Evolutionary conservation across 305 asterid genomes (phyloP), one percentile per base, ranked within the genome.

Genomic region (Solanum aculeatissimum): DNA sequence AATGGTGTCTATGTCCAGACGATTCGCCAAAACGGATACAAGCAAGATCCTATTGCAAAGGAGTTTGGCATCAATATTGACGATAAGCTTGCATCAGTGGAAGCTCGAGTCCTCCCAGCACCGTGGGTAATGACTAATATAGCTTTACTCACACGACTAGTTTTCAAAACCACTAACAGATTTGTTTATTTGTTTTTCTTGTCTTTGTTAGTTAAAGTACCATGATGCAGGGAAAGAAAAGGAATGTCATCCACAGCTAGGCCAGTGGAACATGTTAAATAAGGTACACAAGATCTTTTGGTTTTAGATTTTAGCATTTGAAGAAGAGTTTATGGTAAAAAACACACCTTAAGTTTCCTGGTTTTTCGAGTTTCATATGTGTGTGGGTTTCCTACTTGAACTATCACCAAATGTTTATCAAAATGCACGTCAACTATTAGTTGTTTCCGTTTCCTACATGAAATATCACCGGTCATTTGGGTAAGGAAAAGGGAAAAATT

Each of bases 191-290:
- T 43, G 62, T 6, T 13, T 8, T 13, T 85, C 23, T 81, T 74
- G 43, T 77, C 9, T 86, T 8, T 53, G 16, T 53, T 55, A 89
- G 91, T 82, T 89, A 55, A 89, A 87, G 85, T 89, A 87, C 84
- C 84, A 89, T 43, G 90, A 89, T 43, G 60, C 89, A 35, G 91
- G 91, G 58, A 89, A 86, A 58, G 90, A 89, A 70, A 89, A 55
- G 75, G 89, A 84, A 62, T 75, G 77, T 63, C 88, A 81, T 60
- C 91, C 91, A 75, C 89, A 87, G n/a, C 81, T 87, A 53, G 91
- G 91, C 51, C 91, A 86, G 81, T 89, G 91, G 91, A 89, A 86
- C 75, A 89, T 89, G 91, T 65, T 84, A 54, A 86, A 89, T 62
- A 89, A 89, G 90, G 91, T 89, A 29, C 27, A 16, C 18, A 75